A percentile compares a stretch with the other conserved stretches of the same genome.
phyloP scores from a whole-genome alignment of 768 basidiomycete species.

The Psilocybe tampanensis region DNA sequence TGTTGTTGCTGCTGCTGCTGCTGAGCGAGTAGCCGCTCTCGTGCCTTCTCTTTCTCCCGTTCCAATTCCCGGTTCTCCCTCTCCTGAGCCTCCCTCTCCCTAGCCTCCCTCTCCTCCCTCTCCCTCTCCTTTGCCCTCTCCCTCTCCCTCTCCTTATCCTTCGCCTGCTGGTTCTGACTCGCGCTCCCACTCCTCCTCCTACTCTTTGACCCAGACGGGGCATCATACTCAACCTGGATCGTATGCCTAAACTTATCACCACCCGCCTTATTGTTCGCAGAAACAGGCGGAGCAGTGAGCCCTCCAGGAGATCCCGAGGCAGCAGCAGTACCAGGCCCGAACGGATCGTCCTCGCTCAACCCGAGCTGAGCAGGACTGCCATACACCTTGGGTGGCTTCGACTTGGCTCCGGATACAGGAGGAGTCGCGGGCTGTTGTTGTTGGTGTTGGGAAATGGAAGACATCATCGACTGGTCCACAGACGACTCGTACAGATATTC shows the following conservation, averaged over 20 bases:
- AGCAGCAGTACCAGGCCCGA: constrained; percentile 44
- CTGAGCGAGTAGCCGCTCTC: constrained; percentile 8
- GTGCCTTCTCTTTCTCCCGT: constrained; percentile 3
- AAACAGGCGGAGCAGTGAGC: neutral
- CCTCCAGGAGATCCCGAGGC: neutral
- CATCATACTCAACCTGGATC: constrained; percentile 95
- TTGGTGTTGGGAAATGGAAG: constrained; percentile 24
- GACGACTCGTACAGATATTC: constrained; percentile 80
- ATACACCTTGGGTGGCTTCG: constrained; percentile 22
- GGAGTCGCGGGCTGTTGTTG: neutral
- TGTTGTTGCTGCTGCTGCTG: constrained; percentile 26
- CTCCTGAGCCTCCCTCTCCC: constrained; percentile 3
- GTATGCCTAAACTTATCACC: constrained; percentile 74
- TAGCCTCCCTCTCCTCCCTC: neutral
- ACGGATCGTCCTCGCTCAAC: constrained; percentile 72
- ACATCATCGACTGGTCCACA: constrained; percentile 49
- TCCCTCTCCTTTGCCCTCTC: constrained; percentile 2
- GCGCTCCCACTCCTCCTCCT: constrained; percentile 34
- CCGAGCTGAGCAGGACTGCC: constrained; percentile 38
- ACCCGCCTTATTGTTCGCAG: constrained; percentile 26
- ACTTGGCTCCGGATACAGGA: neutral
- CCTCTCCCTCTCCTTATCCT: constrained; percentile 28
- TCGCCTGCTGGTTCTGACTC: constrained; percentile 17
- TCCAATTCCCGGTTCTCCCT: constrained; percentile 22
- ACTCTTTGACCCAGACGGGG: constrained; percentile 40